A percentile compares a stretch with the other conserved stretches of the same genome.
phyloP scores from a whole-genome alignment of 2,329 filamentous ascomycete species.

The Rhynchosporium secalis region DNA sequence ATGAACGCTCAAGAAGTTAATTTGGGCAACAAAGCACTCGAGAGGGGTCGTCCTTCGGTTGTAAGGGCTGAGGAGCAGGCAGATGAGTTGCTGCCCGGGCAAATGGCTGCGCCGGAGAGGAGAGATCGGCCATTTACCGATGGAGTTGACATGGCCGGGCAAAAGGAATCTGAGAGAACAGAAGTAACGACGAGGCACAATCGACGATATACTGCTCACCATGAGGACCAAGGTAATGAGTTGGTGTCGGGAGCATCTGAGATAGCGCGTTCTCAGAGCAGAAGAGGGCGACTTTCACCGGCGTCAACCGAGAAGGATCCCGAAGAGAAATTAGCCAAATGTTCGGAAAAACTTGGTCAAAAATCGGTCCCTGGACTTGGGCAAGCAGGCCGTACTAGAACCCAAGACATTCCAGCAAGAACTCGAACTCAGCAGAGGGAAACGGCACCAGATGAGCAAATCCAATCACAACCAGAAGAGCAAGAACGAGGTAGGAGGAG shows the following conservation, averaged over 20 bases:
- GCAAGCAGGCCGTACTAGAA: background rate
- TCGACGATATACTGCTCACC: background rate
- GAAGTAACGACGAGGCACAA: constrained; percentile 15
- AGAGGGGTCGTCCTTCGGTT: constrained; percentile 12
- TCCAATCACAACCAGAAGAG: background rate
- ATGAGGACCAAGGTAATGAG: constrained; percentile 9
- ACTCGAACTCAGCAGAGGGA: constrained; percentile 11
- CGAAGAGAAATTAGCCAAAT: background rate
- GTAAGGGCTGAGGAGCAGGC: background rate
- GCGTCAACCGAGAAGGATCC: background rate
- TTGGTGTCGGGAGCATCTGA: background rate
- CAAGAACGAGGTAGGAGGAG: constrained; percentile 18
- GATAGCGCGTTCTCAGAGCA: background rate
- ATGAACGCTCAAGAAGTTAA: background rate
- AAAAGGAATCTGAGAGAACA: constrained; percentile 1
- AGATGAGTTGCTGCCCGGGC: background rate
- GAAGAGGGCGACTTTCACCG: background rate
- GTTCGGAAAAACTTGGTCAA: constrained; percentile 19
- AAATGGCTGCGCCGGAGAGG: background rate
- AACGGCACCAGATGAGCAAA: constrained; percentile 5
- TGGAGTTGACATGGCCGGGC: background rate
- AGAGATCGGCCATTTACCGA: background rate
- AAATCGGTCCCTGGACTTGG: background rate
- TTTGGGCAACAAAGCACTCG: background rate
- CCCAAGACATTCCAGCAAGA: constrained; percentile 4